phyloP scores from a whole-genome alignment of 495 filamentous ascomycete genomes.

The Penicillium lividum region DNA sequence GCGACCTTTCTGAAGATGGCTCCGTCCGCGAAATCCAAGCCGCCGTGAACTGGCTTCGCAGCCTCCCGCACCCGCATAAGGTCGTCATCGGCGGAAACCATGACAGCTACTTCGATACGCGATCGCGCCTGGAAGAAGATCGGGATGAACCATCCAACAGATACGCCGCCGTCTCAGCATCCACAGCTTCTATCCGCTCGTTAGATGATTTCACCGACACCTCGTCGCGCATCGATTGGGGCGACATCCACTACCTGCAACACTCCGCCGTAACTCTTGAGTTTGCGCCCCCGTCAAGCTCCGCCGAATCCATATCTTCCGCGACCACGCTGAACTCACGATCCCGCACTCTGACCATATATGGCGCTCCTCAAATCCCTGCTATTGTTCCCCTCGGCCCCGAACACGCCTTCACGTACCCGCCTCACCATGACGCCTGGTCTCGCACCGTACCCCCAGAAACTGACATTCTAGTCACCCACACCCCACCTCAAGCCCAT shows the following conservation, averaged over 20 bases:
- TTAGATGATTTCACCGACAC: slow-evolving; percentile 37
- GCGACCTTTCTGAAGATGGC: slow-evolving; percentile 78
- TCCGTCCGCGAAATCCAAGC: slow-evolving; percentile 69
- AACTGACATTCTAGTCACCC: slow-evolving; percentile 84
- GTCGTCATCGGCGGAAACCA: slow-evolving; percentile 89
- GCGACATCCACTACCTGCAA: slow-evolving; percentile 64
- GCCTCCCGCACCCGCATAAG: slow-evolving; percentile 73
- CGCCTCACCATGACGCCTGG: slow-evolving; percentile 61
- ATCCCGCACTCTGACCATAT: slow-evolving; percentile 51
- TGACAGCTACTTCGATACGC: slow-evolving; percentile 75
- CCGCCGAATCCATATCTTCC: slow-evolving; percentile 10
- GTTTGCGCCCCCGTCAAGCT: slow-evolving; percentile 36
- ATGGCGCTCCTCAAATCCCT: slow-evolving; percentile 67
- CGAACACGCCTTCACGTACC: slow-evolving; percentile 70
- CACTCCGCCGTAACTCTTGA: slow-evolving; percentile 54
- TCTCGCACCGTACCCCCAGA: slow-evolving; percentile 66
- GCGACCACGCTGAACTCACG: slow-evolving; percentile 18
- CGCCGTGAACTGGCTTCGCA: slow-evolving; percentile 76
- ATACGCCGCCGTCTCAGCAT: slow-evolving; percentile 39
- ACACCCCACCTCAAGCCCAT: slow-evolving; percentile 70
- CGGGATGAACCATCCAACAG: slow-evolving; percentile 25
- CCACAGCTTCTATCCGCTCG: slow-evolving; percentile 43
- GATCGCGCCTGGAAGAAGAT: slow-evolving; percentile 47
- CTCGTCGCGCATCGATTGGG: slow-evolving; percentile 52
- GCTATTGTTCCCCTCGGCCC: slow-evolving; percentile 52